phyloP scores from a whole-genome alignment of 2,329 filamentous ascomycete genomes.

The Bipolaris zeicola region DNA sequence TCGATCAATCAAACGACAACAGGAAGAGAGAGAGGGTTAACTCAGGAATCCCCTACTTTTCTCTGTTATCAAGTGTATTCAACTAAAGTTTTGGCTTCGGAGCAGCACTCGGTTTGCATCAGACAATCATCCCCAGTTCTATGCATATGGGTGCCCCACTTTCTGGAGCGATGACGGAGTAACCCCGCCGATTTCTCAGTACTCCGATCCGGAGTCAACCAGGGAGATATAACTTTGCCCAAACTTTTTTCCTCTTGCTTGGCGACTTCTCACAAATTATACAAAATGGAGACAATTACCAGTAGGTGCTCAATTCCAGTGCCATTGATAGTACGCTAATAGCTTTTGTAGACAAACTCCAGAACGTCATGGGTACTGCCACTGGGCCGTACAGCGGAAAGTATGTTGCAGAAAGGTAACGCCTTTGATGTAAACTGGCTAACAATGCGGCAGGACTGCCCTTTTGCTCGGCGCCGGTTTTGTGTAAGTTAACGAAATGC shows the following conservation, averaged over 20 bases:
- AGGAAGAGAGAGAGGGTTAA: too few species aligned
- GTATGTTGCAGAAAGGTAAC: constrained; percentile 29
- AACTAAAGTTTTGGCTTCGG: neutral
- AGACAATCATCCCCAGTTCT: constrained; percentile 3
- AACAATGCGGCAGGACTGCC: constrained; percentile 37
- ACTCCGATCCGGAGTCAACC: constrained; percentile 42
- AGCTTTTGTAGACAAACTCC: constrained; percentile 38
- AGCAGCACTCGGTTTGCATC: constrained; percentile 3
- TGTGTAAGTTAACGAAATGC: constrained; percentile 32
- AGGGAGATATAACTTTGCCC: constrained; percentile 32
- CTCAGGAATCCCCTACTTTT: too few species aligned
- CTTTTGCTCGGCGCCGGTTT: constrained; percentile 50
- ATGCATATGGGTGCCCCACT: constrained; percentile 11
- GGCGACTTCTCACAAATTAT: constrained; percentile 14
- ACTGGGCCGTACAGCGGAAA: constrained; percentile 38
- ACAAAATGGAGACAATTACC: constrained; percentile 48
- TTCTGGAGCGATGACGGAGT: constrained; percentile 45
- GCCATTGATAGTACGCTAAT: constrained; percentile 23
- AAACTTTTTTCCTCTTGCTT: constrained; percentile 15
- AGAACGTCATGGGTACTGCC: constrained; percentile 37
- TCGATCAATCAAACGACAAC: too few species aligned
- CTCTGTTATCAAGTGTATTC: too few species aligned
- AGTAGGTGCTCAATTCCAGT: constrained; percentile 22
- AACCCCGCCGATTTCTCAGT: constrained; percentile 30
- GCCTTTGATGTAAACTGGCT: constrained; percentile 9